Percentiles rank a stretch among this genome's conserved stretches.
These are phyloP conservation scores for Penicillium crystallinum DNA, from an alignment of 495 filamentous ascomycete genomes.

Conservation along the genomic window DNA sequence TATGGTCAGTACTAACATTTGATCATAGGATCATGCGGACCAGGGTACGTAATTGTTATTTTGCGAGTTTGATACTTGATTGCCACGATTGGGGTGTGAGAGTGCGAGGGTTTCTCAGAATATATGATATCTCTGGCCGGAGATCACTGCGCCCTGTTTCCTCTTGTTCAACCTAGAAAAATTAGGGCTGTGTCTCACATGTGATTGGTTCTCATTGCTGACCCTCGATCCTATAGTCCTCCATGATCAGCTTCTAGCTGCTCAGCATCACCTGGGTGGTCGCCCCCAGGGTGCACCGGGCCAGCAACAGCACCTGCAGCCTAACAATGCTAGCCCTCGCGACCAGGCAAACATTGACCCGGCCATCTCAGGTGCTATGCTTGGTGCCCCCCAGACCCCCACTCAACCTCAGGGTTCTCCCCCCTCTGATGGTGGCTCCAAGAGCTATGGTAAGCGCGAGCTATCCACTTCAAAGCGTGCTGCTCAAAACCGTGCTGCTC, in stretches of 20 bases:
- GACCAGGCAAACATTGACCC: conserved; percentile 50
- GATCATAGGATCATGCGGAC: conserved; percentile 45
- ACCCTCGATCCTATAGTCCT: conserved; percentile 37
- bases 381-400: conserved; percentile 36
- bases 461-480: conserved; percentile 92
- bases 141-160: background rate
- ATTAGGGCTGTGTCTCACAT: background rate
- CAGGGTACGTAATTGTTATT: conserved; percentile 40
- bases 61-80: background rate
- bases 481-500: conserved; percentile 93
- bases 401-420: conserved; percentile 28
- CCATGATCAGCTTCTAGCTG: conserved; percentile 50
- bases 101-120: background rate
- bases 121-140: background rate
- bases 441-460: conserved; percentile 71
- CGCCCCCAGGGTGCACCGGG: conserved; percentile 32
- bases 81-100: background rate
- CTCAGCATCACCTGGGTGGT: conserved; percentile 39
- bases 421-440: conserved; percentile 36
- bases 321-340: conserved; percentile 40
- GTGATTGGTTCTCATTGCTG: conserved; percentile 9
- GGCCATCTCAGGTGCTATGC: conserved; percentile 46
- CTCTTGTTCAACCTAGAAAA: background rate
- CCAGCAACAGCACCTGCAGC: conserved; percentile 40
- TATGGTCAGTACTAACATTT: conserved; percentile 11